Percentiles rank a stretch among this genome's conserved stretches.
These are phyloP conservation scores for Penicilliopsis zonata DNA, from an alignment of 495 filamentous ascomycete species.

Conservation along the genomic window DNA sequence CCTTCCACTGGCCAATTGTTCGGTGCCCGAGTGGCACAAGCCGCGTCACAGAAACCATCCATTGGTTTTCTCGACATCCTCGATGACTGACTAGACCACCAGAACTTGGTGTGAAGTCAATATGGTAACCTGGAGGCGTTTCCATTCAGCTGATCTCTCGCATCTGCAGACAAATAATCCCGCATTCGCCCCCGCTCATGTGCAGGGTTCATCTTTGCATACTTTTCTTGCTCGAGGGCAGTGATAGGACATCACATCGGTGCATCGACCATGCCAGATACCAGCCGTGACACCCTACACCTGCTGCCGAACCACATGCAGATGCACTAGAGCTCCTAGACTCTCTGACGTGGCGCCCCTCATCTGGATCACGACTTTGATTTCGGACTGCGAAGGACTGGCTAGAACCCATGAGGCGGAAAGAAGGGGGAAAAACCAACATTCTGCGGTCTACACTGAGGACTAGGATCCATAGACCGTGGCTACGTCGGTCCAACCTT, in stretches of 20 bases:
- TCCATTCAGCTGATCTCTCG: constrained; percentile 37
- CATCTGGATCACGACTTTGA: constrained; percentile 23
- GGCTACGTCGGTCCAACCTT: too few relatives aligned
- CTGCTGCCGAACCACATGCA: constrained; percentile 31
- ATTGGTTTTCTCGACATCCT: constrained; percentile 21
- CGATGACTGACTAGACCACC: constrained; percentile 6
- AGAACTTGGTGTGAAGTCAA: constrained; percentile 14
- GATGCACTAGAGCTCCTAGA: constrained; percentile 33
- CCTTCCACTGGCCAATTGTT: constrained; percentile 16
- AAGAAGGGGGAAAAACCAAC: constrained; percentile 12
- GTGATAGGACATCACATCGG: constrained; percentile 27
- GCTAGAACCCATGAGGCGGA: constrained; percentile 15
- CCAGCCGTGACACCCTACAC: constrained; percentile 30
- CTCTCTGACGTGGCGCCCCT: constrained; percentile 36
- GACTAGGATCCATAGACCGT: too few relatives aligned
- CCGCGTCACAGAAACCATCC: constrained; percentile 18
- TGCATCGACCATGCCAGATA: constrained; percentile 26
- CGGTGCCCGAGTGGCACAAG: constrained; percentile 11
- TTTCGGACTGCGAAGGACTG: constrained; percentile 17
- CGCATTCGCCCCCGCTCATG: constrained; percentile 31
- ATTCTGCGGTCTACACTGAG: constrained; percentile 6
- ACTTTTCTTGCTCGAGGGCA: constrained; percentile 16
- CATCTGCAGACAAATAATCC: constrained; percentile 34
- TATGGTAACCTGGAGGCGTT: constrained; percentile 13
- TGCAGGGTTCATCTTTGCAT: constrained; percentile 27